Evolutionary conservation across 1,284 basidiomycete species (phyloP), one percentile per base, ranked within the genome.

Genomic region (Rhodotorula glutinis): DNA sequence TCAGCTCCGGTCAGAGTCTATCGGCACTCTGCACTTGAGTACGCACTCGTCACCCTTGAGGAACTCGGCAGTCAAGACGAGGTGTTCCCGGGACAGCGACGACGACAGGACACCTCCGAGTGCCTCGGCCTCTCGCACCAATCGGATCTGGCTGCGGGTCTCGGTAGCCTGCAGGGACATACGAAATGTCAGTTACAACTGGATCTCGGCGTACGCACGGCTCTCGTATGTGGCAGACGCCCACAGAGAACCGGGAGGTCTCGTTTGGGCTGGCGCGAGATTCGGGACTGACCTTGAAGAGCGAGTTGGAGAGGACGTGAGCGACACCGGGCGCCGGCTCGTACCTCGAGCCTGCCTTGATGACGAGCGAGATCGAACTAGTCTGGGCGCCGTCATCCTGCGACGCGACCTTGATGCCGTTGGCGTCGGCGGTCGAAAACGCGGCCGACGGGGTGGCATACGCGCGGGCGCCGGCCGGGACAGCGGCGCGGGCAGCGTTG

Each of bases 51-150:
- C 92, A 60, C 92, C 94, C 70, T 88, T 87, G 75, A 98, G 82
- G 82, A 98, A 98, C 79, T 98, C 93, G 70, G 95, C 92, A 56
- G 90, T 95, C 75, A 94, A 82, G 72, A 91, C 87, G 56, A 98
- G 85, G 81, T 97, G 88, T 82, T 98, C 95, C 76, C 94, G 84
- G 51, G 88, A 86, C 74, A 98, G 83, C 72, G 85, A 88, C 66
- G 92, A 83, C 55, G 92, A 93, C 73, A 98, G 85, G 63, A 95
- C 86, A 79, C 94, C 95, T 70, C 95, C 96, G 79, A 91, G 91
- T 62, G 97, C 85, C 81, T 98, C 95, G 68, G 90, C 87, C 80
- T 97, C 92, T 73, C 95, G 88, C 72, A 94, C 87, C 56, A 90
- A 91, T 73, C 89, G 90, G 79, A 99, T 84, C 60, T 92, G 88